Conservation (phyloP, 768 basidiomycete species). For the Suillus brevipes region DNA sequence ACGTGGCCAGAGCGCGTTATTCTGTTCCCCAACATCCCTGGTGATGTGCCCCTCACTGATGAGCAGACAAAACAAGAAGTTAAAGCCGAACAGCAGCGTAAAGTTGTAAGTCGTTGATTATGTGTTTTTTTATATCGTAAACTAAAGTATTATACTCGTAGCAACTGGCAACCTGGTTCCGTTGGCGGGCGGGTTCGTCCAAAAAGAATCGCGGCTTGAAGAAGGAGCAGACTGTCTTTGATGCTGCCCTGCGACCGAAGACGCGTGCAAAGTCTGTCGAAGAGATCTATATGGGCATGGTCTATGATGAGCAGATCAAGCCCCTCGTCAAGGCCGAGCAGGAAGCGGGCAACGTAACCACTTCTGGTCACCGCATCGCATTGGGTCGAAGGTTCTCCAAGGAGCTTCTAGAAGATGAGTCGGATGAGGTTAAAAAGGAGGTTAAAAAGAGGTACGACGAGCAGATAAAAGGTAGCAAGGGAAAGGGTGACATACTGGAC, state of each 20-base stretch:
- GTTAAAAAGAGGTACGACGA: neutral
- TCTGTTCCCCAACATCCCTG: neutral
- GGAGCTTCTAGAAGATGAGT: slow-evolving; percentile 3
- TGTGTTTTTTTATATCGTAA: neutral
- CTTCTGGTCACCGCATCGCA: neutral
- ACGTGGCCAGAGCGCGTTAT: neutral
- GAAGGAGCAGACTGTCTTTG: neutral
- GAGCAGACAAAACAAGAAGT: neutral
- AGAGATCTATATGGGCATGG: slow-evolving; percentile 1
- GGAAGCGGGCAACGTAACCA: neutral
- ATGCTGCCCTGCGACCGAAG: neutral
- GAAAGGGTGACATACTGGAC: neutral
- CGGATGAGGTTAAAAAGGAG: slow-evolving; percentile 1
- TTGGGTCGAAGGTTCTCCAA: neutral
- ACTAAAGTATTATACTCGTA: neutral
- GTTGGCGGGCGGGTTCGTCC: neutral
- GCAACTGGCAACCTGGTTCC: slow-evolving; percentile 8
- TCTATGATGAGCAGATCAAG: slow-evolving; percentile 7
- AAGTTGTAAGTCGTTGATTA: slow-evolving; percentile 1
- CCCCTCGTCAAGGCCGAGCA: neutral
- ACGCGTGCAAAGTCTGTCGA: too few species aligned
- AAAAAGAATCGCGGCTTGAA: neutral
- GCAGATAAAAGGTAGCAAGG: slow-evolving; percentile 5
- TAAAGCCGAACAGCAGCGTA: neutral
- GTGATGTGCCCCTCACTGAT: neutral